Evolutionary conservation across 2,329 filamentous ascomycete genomes (phyloP), one percentile per base, ranked within the genome.

Genomic region (Intubia oerlemansii): DNA sequence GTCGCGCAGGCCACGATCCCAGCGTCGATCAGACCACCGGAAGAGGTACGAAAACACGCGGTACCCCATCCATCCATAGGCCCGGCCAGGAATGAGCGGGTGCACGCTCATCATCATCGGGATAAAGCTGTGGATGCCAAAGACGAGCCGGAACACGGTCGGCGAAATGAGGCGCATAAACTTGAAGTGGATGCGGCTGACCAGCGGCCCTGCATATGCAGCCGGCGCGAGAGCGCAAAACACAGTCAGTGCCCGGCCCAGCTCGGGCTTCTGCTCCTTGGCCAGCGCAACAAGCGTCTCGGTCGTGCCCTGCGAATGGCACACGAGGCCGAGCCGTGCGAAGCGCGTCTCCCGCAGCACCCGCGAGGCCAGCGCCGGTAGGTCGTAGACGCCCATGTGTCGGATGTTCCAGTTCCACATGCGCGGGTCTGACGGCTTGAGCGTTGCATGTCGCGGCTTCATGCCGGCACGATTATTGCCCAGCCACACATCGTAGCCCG

Each of bases 401-500:
- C 79, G 68, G 31, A 93, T 90, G 39, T 91, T 91, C 85, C 85
- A 95, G 23, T 73, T 70, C 85, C 85, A 93, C 79, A 93, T 90
- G 17, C 82, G 66, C 2, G 85, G 84, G 43, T 95, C 85, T 4
- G 55, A 54, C 38, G 76, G 70, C 3, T 66, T 51, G 22, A 93
- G 62, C 14, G 72, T 51, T 3, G 60, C 64, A 44, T 95, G 85
- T 37, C 70, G 65, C 1, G 85, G 84, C 1, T 64, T 56, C 49
- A 88, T 81, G 2, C 84, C 84, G 44, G 82, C 91, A 13, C 85
- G 66, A 44, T 92, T 93, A 51, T 92, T 91, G 5, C 85, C 85
- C 11, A 93, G 59, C 84, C 84, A 95, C 22, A 95, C 80, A 46
- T 95, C 85, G 48, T 81, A 93, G 2, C 84, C 84, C 0, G 76